A percentile compares a stretch with the other conserved stretches of the same genome.
Evolutionary conservation across 306 rosid species (phyloP).

Genomic region (Rosa persica): DNA sequence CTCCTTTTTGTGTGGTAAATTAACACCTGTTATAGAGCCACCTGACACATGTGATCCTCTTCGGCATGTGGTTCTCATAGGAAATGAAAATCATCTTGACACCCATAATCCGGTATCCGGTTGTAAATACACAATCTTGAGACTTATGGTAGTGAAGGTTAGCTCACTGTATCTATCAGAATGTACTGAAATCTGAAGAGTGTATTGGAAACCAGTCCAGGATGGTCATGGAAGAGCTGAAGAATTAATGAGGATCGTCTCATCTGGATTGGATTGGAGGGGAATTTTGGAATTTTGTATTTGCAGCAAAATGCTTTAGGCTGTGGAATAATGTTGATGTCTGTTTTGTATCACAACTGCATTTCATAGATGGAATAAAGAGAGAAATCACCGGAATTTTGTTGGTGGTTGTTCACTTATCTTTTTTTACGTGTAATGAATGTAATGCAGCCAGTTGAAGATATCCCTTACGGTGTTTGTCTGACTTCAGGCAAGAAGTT

Average conservation of each 20-base stretch:
- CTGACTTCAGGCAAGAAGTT: neutral
- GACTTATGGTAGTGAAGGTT: neutral
- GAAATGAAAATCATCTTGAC: neutral
- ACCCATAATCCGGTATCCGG: constrained; percentile 2
- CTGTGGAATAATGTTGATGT: neutral
- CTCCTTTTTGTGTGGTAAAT: neutral
- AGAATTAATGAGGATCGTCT: neutral
- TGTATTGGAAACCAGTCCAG: neutral
- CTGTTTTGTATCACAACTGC: neutral
- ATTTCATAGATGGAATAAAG: neutral
- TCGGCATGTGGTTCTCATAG: neutral
- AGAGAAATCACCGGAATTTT: neutral
- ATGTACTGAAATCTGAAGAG: neutral
- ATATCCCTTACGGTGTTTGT: neutral
- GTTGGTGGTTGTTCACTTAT: neutral
- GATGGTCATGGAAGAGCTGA: neutral
- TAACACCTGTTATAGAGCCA: constrained; percentile 1
- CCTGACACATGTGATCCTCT: neutral
- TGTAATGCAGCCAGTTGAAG: neutral
- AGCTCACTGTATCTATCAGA: neutral
- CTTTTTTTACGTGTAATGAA: neutral
- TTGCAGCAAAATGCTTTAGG: neutral
- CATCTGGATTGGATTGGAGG: neutral
- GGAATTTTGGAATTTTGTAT: constrained; percentile 1
- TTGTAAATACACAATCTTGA: neutral